Base-by-base conservation (phyloP, 345 rosid species). In the Gossypium turneri region DNA sequence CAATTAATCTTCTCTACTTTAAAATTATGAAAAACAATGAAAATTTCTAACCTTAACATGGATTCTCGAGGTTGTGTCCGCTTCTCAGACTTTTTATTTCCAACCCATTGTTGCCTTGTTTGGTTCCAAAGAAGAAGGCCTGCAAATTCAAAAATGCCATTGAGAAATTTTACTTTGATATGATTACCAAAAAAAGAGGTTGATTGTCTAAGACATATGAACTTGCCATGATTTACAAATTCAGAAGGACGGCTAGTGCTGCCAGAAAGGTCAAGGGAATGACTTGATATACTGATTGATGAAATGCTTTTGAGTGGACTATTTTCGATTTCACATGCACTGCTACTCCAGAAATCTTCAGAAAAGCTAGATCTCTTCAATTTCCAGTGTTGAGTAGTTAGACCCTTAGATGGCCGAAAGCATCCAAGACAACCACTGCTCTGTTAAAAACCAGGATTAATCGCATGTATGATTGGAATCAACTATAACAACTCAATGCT, bases 351-450 rank as follows among this genome's bases (percentile, higher is more conserved):
- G 55, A 84, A 86, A 24, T 81, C 85, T 27, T 88, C 97, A 3
- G 83, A 77, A 38, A 83, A 69, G 79, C 82, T 84, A 63, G 80
- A 74, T 79, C 82, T 82, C 81, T 78, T 85, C 22, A 77, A 81
- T 45, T 75, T 67, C 75, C 43, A 78, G 73, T 84, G 87, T 82
- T 82, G 86, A 67, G 72, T 81, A 73, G 81, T 82, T 77, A 83
- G 67, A 53, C 89, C 82, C 77, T 86, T 87, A 74, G 93, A 78
- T 41, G 85, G 84, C 80, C 85, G 86, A 76, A 82, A 87, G 90
- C 96, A 85, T 83, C 94, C 94, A 82, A 90, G 89, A 88, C 97
- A 94, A 87, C 92, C 90, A 86, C 98, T 88, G 92, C 89, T 84
- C 98, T 93, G 97, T 88, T 87, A 76, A 88, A 90, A 88, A 88